Evolutionary conservation across 352 stramenopile species (phyloP).

Genomic region (Phytophthora fragariaefolia): DNA sequence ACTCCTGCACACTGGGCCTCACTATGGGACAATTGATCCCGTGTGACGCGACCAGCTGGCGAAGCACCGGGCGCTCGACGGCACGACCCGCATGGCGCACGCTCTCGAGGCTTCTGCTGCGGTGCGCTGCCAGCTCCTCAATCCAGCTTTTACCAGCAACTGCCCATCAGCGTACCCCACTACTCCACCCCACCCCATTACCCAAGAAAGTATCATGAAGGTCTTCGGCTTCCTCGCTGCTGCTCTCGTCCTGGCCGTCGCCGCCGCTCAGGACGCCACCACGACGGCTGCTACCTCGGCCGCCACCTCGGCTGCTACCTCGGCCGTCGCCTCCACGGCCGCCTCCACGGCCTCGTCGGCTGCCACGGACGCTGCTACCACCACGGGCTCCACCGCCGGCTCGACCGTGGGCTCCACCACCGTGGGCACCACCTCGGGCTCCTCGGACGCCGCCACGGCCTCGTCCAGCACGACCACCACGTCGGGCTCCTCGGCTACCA

Average conservation of each 20-base stretch:
- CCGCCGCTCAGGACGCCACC: constrained; percentile 29
- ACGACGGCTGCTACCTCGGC: constrained; percentile 21
- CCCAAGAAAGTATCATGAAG: constrained; percentile 45
- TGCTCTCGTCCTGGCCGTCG: constrained; percentile 47
- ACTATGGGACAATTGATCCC: not conserved
- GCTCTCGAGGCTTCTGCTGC: constrained; percentile 10
- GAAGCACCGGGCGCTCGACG: constrained; percentile 13
- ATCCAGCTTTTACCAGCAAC: constrained; percentile 50
- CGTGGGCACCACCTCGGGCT: constrained; percentile 33
- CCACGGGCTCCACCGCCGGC: constrained; percentile 14
- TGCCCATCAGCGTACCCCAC: constrained; percentile 40
- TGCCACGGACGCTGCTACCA: constrained; percentile 18
- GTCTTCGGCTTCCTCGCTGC: constrained; percentile 49
- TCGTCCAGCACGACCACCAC: constrained; percentile 29
- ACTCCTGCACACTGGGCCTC: constrained; percentile 9
- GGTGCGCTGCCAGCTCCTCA: constrained; percentile 25
- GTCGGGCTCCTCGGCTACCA: constrained; percentile 23
- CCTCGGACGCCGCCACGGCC: constrained; percentile 19
- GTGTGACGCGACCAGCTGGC: not conserved
- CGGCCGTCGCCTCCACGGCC: constrained; percentile 6
- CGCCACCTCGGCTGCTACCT: constrained; percentile 8
- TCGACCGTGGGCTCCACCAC: constrained; percentile 29
- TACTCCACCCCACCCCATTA: constrained; percentile 10
- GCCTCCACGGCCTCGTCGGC: constrained; percentile 10
- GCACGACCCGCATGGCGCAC: constrained; percentile 23